phyloP scores from a whole-genome alignment of 2,329 filamentous ascomycete species.

The Alternaria arborescens region DNA sequence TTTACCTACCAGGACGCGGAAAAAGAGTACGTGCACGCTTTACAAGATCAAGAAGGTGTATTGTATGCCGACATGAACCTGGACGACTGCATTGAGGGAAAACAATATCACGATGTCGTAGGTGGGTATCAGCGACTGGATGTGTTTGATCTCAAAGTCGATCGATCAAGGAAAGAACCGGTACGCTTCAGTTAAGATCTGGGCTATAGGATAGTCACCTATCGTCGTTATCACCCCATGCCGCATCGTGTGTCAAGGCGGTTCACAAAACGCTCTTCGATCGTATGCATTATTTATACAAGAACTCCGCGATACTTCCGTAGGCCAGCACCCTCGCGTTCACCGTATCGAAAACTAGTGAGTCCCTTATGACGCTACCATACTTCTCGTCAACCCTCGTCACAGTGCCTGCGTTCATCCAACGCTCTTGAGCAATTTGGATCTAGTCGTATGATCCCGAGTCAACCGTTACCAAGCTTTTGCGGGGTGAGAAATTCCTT shows the following conservation, averaged over 20 bases:
- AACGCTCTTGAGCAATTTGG: not conserved
- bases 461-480: not conserved
- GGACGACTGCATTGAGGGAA: slow-evolving; percentile 61
- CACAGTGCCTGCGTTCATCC: not conserved
- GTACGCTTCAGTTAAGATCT: slow-evolving; percentile 8
- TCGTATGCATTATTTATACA: not conserved
- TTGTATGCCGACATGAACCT: slow-evolving; percentile 63
- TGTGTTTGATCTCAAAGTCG: slow-evolving; percentile 62
- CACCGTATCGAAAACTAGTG: not conserved
- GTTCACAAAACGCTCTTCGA: not conserved
- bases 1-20: slow-evolving; percentile 49
- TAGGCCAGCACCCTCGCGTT: not conserved
- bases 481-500: not conserved
- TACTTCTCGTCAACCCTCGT: not conserved
- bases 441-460: not conserved
- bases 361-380: not conserved
- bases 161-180: slow-evolving; percentile 42
- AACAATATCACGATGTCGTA: slow-evolving; percentile 66
- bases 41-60: slow-evolving; percentile 60
- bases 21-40: slow-evolving; percentile 40
- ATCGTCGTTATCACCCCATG: not conserved
- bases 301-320: not conserved
- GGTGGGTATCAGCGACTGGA: slow-evolving; percentile 65
- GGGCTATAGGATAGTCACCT: not conserved
- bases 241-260: not conserved